Percentiles rank a stretch among this genome's conserved stretches.
Conservation (phyloP, 208 protist genomes). For the Vickermania spadyakhi region DNA sequence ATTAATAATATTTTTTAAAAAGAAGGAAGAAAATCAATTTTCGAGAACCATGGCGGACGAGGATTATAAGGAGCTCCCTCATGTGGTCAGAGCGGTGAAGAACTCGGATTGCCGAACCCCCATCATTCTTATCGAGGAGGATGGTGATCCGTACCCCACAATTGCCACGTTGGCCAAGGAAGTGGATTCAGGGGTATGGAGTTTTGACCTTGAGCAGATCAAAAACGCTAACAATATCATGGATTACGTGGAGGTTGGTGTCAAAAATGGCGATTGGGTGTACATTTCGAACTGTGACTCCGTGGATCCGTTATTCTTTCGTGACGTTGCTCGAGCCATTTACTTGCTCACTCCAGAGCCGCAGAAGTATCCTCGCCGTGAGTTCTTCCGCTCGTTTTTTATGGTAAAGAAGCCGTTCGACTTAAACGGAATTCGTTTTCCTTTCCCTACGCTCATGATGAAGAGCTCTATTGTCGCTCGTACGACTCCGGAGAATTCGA, state of each 20-base stretch:
- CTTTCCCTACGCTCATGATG: slow-evolving; percentile 74
- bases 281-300: slow-evolving; percentile 72
- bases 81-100: slow-evolving; percentile 57
- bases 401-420: slow-evolving; percentile 51
- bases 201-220: slow-evolving; percentile 47
- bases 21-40: neutral
- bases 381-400: slow-evolving; percentile 79
- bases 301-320: slow-evolving; percentile 43
- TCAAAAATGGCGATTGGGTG: slow-evolving; percentile 87
- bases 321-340: slow-evolving; percentile 61
- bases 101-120: slow-evolving; percentile 85
- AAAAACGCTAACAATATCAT: slow-evolving; percentile 62
- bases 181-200: slow-evolving; percentile 60
- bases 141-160: slow-evolving; percentile 78
- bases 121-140: slow-evolving; percentile 61
- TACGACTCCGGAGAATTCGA: slow-evolving; percentile 17
- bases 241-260: slow-evolving; percentile 85
- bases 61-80: slow-evolving; percentile 20
- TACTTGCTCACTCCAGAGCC: slow-evolving; percentile 69
- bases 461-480: slow-evolving; percentile 63
- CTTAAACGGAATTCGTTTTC: slow-evolving; percentile 35
- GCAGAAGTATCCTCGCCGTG: slow-evolving; percentile 62
- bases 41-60: neutral
- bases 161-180: slow-evolving; percentile 57
- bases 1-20: neutral